Base-by-base conservation (phyloP, 2,329 filamentous ascomycete genomes). In the Fusarium heterosporum region DNA sequence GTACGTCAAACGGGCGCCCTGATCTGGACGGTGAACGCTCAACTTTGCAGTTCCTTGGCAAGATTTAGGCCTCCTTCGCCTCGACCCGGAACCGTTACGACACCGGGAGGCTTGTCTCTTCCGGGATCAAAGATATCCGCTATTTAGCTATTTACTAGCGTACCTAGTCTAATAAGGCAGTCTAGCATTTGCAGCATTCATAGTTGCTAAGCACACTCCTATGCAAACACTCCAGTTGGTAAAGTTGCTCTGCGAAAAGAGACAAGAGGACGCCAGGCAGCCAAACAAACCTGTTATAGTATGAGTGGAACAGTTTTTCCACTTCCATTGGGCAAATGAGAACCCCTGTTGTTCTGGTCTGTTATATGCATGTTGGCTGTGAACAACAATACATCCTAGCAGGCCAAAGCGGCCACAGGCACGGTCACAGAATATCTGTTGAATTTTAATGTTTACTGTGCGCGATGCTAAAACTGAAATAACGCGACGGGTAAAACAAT, bases 291-390 rank as follows among this genome's bases (percentile, higher is more conserved):
- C n/a, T 10, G n/a, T 8, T 29, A 9, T 17, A 6, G 39, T 16
- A 16, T 36, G 25, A 29, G 29, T 36, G 52, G 43, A 22, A 9
- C 16, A 4, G 16, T 54, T 61, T 61, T 40, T 60, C 9, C 55
- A 59, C 4, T 53, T 61, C 8, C 2, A 10, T 9, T 17, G 6
- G 16, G 3, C 14, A n/a, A 3, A 13, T 4, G 4, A 19, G 25
- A 4, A 12, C 11, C 59, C 59, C 34, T 50, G 50, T 8, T 48
- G 19, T 3, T 16, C 25, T 47, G 11, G 6, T 9, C n/a, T 17
- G 36, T 16, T 30, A 16, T 36, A 64, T 64, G 59, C 32, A 34
- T 30, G 61, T 50, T 64, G 61, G 59, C 41, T 41, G n/a, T 9
- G n/a, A 51, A 46, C 22, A 30, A 11, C 5, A 38, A n/a, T 39